These are phyloP conservation scores for Starmerella vitae DNA, from an alignment of 805 yeast genomes.

Conservation along the genomic window DNA sequence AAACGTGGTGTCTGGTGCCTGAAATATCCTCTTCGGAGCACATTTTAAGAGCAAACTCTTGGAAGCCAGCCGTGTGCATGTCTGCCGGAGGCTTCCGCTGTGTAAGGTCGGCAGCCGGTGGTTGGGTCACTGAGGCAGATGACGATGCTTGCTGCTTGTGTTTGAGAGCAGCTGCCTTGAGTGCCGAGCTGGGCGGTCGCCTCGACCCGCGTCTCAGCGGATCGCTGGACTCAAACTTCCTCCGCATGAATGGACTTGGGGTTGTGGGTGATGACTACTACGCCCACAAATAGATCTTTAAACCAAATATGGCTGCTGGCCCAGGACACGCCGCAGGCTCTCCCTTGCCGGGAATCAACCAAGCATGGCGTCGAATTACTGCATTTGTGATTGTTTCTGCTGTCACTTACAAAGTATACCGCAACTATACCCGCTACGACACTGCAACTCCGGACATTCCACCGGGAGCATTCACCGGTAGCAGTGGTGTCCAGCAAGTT, in stretches of 20 bases:
- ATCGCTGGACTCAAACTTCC: conserved; percentile 20
- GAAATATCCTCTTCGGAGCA: conserved; percentile 59
- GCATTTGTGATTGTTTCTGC: conserved; percentile 21
- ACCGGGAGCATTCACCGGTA: conserved; percentile 28
- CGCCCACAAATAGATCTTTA: too few species aligned
- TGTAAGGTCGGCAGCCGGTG: conserved; percentile 12
- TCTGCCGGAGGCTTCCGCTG: conserved; percentile 8
- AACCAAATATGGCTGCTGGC: conserved; percentile 6
- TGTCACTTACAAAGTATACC: conserved; percentile 22
- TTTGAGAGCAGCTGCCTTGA: conserved; percentile 6
- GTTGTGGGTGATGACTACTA: neutral
- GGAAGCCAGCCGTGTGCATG: conserved; percentile 13
- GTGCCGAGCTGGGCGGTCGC: conserved; percentile 15
- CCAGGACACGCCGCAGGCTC: conserved; percentile 18
- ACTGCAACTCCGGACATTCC: conserved; percentile 12
- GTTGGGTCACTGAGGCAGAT: conserved; percentile 2
- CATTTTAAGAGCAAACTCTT: conserved; percentile 51
- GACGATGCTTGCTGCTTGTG: conserved; percentile 4
- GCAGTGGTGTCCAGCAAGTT: conserved; percentile 19
- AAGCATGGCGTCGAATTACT: conserved; percentile 25
- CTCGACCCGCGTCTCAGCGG: conserved; percentile 18
- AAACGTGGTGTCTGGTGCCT: conserved; percentile 61
- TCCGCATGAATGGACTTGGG: neutral
- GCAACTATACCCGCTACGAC: conserved; percentile 15
- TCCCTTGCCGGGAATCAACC: conserved; percentile 23